Evolutionary conservation across 148 eudicot genomes (phyloP).

Genomic region (Arctostaphylos glauca): DNA sequence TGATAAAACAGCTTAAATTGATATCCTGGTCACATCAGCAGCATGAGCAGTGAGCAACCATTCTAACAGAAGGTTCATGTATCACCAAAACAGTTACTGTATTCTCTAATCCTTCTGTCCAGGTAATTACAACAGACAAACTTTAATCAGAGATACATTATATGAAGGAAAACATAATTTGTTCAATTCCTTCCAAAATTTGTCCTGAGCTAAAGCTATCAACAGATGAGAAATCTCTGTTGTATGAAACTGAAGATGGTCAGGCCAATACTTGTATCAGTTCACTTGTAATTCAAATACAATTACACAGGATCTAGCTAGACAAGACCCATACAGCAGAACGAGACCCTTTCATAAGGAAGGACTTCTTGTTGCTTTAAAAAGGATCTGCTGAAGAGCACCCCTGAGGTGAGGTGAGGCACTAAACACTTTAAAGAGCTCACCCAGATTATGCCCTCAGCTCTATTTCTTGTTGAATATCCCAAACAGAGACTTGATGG

Average conservation of each 20-base stretch:
- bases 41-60: not conserved
- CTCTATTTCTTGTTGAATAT: constrained; percentile 62
- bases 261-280: not conserved
- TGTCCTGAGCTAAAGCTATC: constrained; percentile 9
- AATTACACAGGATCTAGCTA: not conserved
- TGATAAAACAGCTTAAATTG: not conserved
- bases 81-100: not conserved
- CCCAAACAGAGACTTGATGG: constrained; percentile 91
- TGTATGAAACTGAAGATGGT: not conserved
- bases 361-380: too few species aligned
- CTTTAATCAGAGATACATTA: not conserved
- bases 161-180: constrained; percentile 13
- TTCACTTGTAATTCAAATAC: not conserved
- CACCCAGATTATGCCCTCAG: not conserved
- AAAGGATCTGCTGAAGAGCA: too few species aligned
- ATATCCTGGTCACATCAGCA: not conserved
- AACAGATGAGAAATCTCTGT: not conserved
- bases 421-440: too few species aligned
- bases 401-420: too few species aligned
- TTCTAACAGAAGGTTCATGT: not conserved
- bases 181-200: constrained; percentile 16
- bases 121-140: not conserved
- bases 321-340: too few species aligned
- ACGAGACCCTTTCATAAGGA: too few species aligned
- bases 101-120: not conserved